Base-by-base conservation (phyloP, 2,329 filamentous ascomycete species). In the Neonectria sp. region DNA sequence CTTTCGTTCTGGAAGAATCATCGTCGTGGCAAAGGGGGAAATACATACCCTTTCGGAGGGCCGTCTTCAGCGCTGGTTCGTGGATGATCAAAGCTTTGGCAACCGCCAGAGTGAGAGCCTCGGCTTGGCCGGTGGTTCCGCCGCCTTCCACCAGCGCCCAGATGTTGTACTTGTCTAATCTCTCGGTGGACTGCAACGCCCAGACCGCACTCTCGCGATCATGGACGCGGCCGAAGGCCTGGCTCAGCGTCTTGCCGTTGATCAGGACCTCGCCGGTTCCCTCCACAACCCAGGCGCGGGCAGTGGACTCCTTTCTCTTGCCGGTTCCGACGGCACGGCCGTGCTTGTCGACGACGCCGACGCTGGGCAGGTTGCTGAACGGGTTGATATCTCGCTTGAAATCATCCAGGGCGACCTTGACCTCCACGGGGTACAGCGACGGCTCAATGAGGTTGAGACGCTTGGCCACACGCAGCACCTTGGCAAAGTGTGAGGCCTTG, bases 141-240 rank as follows among this genome's bases (percentile, higher is more conserved):
- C 96, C 96, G 63, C 96, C 96, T 66, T 89, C 87, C 3, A 95
- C 93, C 56, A 93, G 83, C 60, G 92, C 95, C 91, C 94, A 99
- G 4, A 98, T 90, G 77, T 99, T 99, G 86, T 99, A 99, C 82
- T 98, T 98, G 86, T 97, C 95, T 71, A 97, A 82, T 70, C 96
- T 87, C 49, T 92, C 86, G 27, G 95, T 97, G 56, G 90, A 88
- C 76, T 95, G 94, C 77, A 99, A 82, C 8, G 95, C 91, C 95
- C 95, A 99, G 4, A 97, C 85, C 3, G 94, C 95, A 78, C 94
- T 98, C 85, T 98, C 96, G 49, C 96, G 91, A 81, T 99, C 95
- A 79, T 99, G 95, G 57, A 98, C 82, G 40, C 96, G 91, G 37
- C 91, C 93, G 80, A 99, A 99, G 25, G 90, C 91, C 57, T 96